A percentile compares a stretch with the other conserved stretches of the same genome.
These are phyloP conservation scores for Knoxdaviesia capensis DNA, from an alignment of 2,329 filamentous ascomycete species.

Conservation along the genomic window DNA sequence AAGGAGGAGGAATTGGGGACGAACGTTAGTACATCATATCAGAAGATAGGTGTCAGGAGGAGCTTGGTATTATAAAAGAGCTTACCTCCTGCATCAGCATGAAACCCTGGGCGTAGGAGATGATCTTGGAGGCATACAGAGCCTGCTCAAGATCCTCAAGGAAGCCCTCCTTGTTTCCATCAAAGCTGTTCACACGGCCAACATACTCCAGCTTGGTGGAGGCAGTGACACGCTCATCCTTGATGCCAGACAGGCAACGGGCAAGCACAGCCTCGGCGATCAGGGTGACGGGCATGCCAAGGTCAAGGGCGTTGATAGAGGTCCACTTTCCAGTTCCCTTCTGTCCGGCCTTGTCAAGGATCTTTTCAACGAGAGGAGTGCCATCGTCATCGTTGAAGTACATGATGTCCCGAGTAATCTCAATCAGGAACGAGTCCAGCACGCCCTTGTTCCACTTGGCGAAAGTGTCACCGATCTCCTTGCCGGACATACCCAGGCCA, in stretches of 20 bases:
- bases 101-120: conserved; percentile 98
- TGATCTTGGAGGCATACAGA: conserved; percentile 98
- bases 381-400: conserved; percentile 95
- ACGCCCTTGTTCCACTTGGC: conserved; percentile 97
- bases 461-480: conserved; percentile 93
- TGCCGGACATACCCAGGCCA: conserved; percentile 68
- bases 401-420: conserved; percentile 97
- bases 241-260: conserved; percentile 84
- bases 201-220: conserved; percentile 53
- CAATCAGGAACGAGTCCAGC: conserved; percentile 95
- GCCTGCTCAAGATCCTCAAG: conserved; percentile 96
- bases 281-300: conserved; percentile 94
- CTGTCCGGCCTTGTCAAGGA: conserved; percentile 93
- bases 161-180: conserved; percentile 82
- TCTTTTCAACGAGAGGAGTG: conserved; percentile 88
- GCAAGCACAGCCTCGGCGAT: conserved; percentile 95
- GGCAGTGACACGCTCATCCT: conserved; percentile 76
- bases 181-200: conserved; percentile 57
- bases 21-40: neutral
- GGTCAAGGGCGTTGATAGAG: conserved; percentile 93
- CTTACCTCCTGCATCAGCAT: conserved; percentile 97
- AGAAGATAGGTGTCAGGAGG: neutral
- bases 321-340: conserved; percentile 99
- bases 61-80: conserved; percentile 3
- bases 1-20: conserved; percentile 2